Base-by-base conservation (phyloP, 2,329 filamentous ascomycete genomes). In the Apiospora koreana region DNA sequence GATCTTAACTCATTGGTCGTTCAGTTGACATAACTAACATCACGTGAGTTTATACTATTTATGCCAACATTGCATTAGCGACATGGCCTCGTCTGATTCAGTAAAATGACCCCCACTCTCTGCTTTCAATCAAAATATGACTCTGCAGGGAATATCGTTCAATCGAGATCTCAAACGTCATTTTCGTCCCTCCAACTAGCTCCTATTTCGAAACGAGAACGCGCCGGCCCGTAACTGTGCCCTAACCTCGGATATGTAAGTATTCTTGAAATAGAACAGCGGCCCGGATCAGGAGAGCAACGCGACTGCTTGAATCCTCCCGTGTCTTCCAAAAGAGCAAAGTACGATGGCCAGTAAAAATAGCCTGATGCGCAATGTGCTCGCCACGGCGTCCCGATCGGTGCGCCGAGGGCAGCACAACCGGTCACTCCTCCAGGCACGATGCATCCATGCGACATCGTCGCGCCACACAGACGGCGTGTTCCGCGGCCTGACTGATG, bases 401-500 rank as follows among this genome's bases (percentile, higher is more conserved):
- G 54, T n/a, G 31, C 54, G 54, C 54, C 54, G 9, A 21, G 54
- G 54, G 12, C 54, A 38, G 3, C 35, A 1, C 31, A 9, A n/a
- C 21, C 54, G 54, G 18, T 12, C 25, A 23, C 48, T 62, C 54
- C 31, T 38, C 28, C 54, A 62, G 64, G n/a, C 70, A 23, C 73
- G 78, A 70, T 68, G 71, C 45, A 69, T 81, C 8, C 75, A 75
- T 25, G 68, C 70, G 28, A 78, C 77, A 18, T 41, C 73, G 6
- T 65, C 54, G 45, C 75, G 75, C 10, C 70, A 46, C 31, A 82
- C 80, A 0, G 81, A 83, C 54, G 81, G 81, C 18, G 80, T 82
- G 7, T 83, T 82, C 69, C 75, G 77, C 23, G 80, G 79, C 7
- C 73, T 83, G 31, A 79, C 77, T 0, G 81, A 82, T 69, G 73